A percentile compares a stretch with the other conserved stretches of the same genome.
Conservation (phyloP, 352 stramenopile species). For the Pythium myriotylum region DNA sequence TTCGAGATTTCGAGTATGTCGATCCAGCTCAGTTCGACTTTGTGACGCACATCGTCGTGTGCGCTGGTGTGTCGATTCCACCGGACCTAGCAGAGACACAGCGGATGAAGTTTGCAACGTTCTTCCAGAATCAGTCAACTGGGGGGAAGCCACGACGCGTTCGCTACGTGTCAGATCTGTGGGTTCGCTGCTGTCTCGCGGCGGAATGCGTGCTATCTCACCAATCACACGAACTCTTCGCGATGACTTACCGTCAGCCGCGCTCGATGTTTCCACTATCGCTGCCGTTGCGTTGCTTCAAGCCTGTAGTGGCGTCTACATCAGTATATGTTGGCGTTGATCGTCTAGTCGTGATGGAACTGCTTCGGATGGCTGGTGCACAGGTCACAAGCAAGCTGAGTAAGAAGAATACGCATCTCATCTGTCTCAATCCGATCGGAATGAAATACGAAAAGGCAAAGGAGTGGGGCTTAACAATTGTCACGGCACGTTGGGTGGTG, state of each 20-base stretch:
- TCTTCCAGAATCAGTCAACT: conserved; percentile 17
- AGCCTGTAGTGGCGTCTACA: conserved; percentile 47
- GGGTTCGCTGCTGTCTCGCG: conserved; percentile 68
- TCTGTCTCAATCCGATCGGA: conserved; percentile 52
- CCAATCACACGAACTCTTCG: conserved; percentile 55
- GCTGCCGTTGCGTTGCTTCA: conserved; percentile 57
- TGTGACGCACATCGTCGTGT: conserved; percentile 67
- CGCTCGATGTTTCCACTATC: conserved; percentile 48
- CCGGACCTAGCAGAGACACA: conserved; percentile 11
- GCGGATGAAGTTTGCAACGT: conserved; percentile 13
- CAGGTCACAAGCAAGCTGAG: conserved; percentile 51
- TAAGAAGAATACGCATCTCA: conserved; percentile 64
- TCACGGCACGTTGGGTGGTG: conserved; percentile 70
- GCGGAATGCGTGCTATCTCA: conserved; percentile 46
- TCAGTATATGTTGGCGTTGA: conserved; percentile 71
- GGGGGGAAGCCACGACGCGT: conserved; percentile 28
- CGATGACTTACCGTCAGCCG: conserved; percentile 35
- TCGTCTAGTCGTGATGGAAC: conserved; percentile 56
- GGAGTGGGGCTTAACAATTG: conserved; percentile 52
- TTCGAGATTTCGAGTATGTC: conserved; percentile 51
- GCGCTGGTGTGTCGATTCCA: conserved; percentile 42
- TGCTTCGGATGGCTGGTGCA: conserved; percentile 61
- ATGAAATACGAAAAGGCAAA: conserved; percentile 69
- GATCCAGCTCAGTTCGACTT: conserved; percentile 60
- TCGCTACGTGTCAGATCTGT: conserved; percentile 65